Conservation (phyloP, 805 yeast genomes). For the Schwanniomyces sp. region DNA sequence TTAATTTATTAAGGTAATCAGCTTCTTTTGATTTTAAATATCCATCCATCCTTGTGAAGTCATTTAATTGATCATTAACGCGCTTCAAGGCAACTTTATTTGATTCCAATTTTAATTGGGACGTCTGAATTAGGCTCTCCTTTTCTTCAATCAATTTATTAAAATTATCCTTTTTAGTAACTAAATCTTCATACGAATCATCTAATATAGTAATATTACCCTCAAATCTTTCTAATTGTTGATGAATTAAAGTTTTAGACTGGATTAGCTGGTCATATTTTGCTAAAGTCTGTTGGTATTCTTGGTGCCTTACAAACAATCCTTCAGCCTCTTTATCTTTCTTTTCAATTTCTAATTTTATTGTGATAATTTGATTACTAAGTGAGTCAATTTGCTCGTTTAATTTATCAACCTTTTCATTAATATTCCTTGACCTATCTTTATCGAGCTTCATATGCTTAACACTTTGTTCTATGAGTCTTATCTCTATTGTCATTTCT, state of each 20-base stretch:
- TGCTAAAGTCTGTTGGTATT: conserved; percentile 71
- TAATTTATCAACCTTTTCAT: conserved; percentile 46
- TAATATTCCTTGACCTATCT: conserved; percentile 64
- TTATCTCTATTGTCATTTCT: conserved; percentile 73
- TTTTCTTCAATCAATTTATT: conserved; percentile 18
- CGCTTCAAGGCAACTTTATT: not conserved
- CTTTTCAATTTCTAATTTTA: conserved; percentile 50
- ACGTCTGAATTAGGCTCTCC: conserved; percentile 11
- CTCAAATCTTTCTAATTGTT: conserved; percentile 54
- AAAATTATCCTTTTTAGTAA: conserved; percentile 29
- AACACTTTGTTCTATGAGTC: conserved; percentile 74
- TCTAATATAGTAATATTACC: conserved; percentile 45
- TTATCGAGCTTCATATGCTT: conserved; percentile 73
- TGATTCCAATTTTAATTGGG: conserved; percentile 19
- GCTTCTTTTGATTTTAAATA: conserved; percentile 47
- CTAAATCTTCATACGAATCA: conserved; percentile 35
- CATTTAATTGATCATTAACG: conserved; percentile 10
- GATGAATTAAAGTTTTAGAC: conserved; percentile 42
- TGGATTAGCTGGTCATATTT: conserved; percentile 58
- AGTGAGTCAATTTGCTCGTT: conserved; percentile 44
- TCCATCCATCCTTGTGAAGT: conserved; percentile 53
- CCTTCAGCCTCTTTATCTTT: conserved; percentile 59
- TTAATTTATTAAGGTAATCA: conserved; percentile 22
- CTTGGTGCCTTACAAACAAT: conserved; percentile 75
- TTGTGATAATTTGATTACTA: conserved; percentile 44